Evolutionary conservation across 1,139 yeast genomes (phyloP).

Genomic region (Diutina neorugosa): DNA sequence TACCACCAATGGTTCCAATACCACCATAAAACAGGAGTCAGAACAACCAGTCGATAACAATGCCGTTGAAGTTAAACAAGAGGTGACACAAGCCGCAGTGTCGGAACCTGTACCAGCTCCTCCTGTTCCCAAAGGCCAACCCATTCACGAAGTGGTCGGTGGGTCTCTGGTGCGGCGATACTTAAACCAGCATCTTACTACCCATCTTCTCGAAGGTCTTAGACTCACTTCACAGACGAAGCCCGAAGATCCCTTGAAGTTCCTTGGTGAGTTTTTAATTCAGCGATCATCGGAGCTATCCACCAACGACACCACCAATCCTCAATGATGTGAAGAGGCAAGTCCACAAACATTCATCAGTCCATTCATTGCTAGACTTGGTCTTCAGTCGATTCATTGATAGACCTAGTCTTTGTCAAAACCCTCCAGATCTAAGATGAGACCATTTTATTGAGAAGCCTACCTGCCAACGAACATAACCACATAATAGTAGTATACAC

Average conservation of each 20-base stretch:
- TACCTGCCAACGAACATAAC: too few relatives aligned
- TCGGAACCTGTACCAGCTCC: neutral
- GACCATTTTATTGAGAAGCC: too few relatives aligned
- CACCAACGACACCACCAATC: neutral
- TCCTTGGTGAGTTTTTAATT: conserved; percentile 61
- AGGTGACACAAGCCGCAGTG: neutral
- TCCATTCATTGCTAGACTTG: too few relatives aligned
- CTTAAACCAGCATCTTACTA: conserved; percentile 61
- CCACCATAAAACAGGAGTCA: neutral
- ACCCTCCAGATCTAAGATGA: too few relatives aligned
- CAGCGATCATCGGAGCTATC: conserved; percentile 26
- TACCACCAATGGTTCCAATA: neutral
- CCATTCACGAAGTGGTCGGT: conserved; percentile 49
- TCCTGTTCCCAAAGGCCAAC: conserved; percentile 8
- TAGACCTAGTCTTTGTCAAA: too few relatives aligned
- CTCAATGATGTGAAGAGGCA: too few relatives aligned
- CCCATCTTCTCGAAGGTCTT: conserved; percentile 57
- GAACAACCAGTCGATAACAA: neutral
- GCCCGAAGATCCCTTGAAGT: conserved; percentile 60
- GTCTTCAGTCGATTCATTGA: too few relatives aligned
- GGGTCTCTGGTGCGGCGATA: conserved; percentile 77
- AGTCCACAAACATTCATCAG: too few relatives aligned
- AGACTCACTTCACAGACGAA: conserved; percentile 40
- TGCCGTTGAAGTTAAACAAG: neutral
- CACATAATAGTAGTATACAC: too few relatives aligned